Percentiles rank a stretch among this genome's conserved stretches.
phyloP scores from a whole-genome alignment of 306 rosid species.

The Trifolium dubium region DNA sequence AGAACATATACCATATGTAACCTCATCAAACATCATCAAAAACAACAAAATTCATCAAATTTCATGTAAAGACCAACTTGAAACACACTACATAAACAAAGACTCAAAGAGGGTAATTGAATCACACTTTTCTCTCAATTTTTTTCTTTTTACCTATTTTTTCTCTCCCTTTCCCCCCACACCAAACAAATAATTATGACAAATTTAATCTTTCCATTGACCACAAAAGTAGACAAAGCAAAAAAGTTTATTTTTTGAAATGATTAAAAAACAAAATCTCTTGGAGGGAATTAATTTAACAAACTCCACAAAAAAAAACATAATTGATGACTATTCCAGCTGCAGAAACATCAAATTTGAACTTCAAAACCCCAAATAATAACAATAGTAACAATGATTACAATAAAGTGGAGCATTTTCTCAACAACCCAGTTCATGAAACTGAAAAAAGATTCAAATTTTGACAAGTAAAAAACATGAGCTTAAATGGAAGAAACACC shows the following conservation, averaged over 20 bases:
- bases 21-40: constrained; percentile 18
- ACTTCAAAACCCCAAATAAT: neutral
- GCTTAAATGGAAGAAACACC: constrained; percentile 5
- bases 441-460: constrained; percentile 39
- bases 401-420: constrained; percentile 7
- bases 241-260: constrained; percentile 43
- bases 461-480: constrained; percentile 31
- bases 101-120: neutral
- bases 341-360: constrained; percentile 26
- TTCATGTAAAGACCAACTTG: constrained; percentile 28
- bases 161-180: neutral
- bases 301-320: constrained; percentile 2
- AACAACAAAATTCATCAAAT: constrained; percentile 30
- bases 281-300: constrained; percentile 30
- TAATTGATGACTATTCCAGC: constrained; percentile 23
- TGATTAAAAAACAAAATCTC: constrained; percentile 2
- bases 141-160: too few species aligned
- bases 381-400: neutral
- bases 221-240: constrained; percentile 37
- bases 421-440: constrained; percentile 41
- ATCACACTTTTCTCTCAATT: too few species aligned
- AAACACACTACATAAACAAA: constrained; percentile 10
- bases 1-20: neutral
- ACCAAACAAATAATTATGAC: constrained; percentile 42
- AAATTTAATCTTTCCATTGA: constrained; percentile 41